Percentiles rank a stretch among this genome's conserved stretches.
phyloP scores from a whole-genome alignment of 129 eudicot genomes.

The Logfia minima region DNA sequence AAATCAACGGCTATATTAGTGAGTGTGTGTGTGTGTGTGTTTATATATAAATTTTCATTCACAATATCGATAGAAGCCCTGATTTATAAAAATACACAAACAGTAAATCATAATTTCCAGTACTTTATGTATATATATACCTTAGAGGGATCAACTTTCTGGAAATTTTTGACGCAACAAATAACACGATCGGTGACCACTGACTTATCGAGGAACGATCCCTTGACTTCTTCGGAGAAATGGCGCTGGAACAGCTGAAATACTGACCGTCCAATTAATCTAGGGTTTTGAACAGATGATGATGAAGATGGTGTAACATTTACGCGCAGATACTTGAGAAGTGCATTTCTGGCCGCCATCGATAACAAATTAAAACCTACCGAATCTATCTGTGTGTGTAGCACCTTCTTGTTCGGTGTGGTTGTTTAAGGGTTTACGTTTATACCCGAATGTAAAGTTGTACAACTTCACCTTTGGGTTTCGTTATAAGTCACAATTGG shows the following conservation, averaged over 20 bases:
- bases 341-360: constrained; percentile 77
- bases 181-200: constrained; percentile 94
- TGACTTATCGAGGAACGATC: constrained; percentile 83
- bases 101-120: background rate
- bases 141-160: constrained; percentile 94
- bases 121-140: constrained; percentile 28
- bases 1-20: background rate
- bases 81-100: background rate
- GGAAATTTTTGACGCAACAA: constrained; percentile 70
- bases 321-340: constrained; percentile 72
- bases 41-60: background rate
- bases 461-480: background rate
- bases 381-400: constrained; percentile 22
- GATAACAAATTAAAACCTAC: constrained; percentile 18
- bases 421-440: constrained; percentile 39
- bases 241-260: constrained; percentile 53
- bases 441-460: background rate
- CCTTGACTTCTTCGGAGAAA: constrained; percentile 78
- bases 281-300: constrained; percentile 47
- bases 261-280: constrained; percentile 32
- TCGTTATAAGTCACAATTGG: background rate
- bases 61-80: constrained; percentile 21
- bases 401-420: constrained; percentile 36
- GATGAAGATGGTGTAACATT: constrained; percentile 32
- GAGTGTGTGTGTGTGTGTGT: background rate